Evolutionary conservation across 2,329 filamentous ascomycete genomes (phyloP).

Genomic region (Pseudogymnoascus sp.): DNA sequence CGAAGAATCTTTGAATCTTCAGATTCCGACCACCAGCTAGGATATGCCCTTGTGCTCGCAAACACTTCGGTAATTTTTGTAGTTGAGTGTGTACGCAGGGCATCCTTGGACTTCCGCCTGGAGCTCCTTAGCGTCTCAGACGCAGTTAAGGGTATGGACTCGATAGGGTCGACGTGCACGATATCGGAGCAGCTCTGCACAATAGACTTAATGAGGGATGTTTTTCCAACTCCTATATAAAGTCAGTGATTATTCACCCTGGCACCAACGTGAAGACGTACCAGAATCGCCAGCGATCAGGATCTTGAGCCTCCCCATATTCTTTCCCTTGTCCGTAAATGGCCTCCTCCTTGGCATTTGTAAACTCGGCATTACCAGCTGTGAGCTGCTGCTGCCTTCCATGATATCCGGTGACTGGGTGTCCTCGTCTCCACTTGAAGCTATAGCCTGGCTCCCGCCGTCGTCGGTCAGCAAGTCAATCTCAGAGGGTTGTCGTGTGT

Average conservation of each 20-base stretch:
- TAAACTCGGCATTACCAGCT: slow-evolving; percentile 97
- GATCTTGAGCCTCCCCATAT: slow-evolving; percentile 81
- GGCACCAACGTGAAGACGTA: slow-evolving; percentile 30
- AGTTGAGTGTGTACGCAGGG: slow-evolving; percentile 25
- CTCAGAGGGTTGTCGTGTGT: slow-evolving; percentile 47
- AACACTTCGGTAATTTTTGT: slow-evolving; percentile 57
- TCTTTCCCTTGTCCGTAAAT: slow-evolving; percentile 81
- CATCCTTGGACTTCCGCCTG: slow-evolving; percentile 19
- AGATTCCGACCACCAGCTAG: slow-evolving; percentile 80
- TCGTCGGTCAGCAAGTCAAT: slow-evolving; percentile 43
- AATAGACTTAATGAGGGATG: slow-evolving; percentile 80
- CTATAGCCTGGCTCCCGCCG: slow-evolving; percentile 30
- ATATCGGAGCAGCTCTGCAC: slow-evolving; percentile 84
- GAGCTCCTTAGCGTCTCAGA: slow-evolving; percentile 22
- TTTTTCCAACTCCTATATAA: slow-evolving; percentile 70
- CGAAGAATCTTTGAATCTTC: slow-evolving; percentile 55
- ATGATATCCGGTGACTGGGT: slow-evolving; percentile 34
- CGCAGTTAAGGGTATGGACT: slow-evolving; percentile 28
- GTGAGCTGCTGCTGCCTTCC: slow-evolving; percentile 53
- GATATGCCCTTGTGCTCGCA: slow-evolving; percentile 77
- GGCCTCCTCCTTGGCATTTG: slow-evolving; percentile 81
- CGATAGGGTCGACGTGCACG: slow-evolving; percentile 75
- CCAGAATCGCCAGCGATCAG: slow-evolving; percentile 74
- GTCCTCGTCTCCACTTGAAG: slow-evolving; percentile 27
- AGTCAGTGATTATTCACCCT: slow-evolving; percentile 13